These are phyloP conservation scores for Myxozyma nipponensis DNA, from an alignment of 805 yeast genomes.

Conservation along the genomic window DNA sequence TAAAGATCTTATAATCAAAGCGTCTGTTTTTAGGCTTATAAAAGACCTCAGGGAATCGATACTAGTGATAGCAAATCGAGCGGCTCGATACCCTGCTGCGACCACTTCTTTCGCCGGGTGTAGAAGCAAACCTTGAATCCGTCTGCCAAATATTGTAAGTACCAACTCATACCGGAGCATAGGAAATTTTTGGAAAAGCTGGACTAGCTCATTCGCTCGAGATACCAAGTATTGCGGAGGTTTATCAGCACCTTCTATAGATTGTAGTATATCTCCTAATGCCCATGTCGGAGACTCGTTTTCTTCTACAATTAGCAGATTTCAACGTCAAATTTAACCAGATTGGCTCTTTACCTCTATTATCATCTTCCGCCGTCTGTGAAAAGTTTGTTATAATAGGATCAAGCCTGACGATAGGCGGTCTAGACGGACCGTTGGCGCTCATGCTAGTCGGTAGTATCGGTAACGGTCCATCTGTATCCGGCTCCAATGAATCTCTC, in stretches of 20 bases:
- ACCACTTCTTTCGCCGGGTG: constrained; percentile 58
- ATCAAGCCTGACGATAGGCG: constrained; percentile 16
- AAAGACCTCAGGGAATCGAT: constrained; percentile 53
- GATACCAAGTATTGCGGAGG: constrained; percentile 50
- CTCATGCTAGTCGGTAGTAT: not conserved
- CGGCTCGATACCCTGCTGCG: constrained; percentile 71
- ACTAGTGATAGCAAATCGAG: constrained; percentile 60
- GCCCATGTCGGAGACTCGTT: constrained; percentile 50
- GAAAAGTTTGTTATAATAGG: constrained; percentile 20
- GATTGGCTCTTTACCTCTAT: not conserved
- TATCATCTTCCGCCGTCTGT: constrained; percentile 1
- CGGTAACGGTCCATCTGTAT: not conserved
- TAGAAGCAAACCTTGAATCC: constrained; percentile 56
- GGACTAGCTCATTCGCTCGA: constrained; percentile 63
- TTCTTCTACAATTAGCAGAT: not conserved
- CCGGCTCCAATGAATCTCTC: not conserved
- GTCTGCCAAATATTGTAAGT: constrained; percentile 36
- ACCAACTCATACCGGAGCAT: constrained; percentile 60
- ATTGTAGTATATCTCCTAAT: constrained; percentile 58
- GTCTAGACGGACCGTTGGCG: not conserved
- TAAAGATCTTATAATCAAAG: constrained; percentile 57
- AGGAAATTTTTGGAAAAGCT: constrained; percentile 54
- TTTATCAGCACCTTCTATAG: constrained; percentile 50
- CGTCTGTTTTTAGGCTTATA: constrained; percentile 54
- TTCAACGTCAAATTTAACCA: not conserved